Base-by-base conservation (phyloP, 2,329 filamentous ascomycete species). In the Apiospora malaysiana region DNA sequence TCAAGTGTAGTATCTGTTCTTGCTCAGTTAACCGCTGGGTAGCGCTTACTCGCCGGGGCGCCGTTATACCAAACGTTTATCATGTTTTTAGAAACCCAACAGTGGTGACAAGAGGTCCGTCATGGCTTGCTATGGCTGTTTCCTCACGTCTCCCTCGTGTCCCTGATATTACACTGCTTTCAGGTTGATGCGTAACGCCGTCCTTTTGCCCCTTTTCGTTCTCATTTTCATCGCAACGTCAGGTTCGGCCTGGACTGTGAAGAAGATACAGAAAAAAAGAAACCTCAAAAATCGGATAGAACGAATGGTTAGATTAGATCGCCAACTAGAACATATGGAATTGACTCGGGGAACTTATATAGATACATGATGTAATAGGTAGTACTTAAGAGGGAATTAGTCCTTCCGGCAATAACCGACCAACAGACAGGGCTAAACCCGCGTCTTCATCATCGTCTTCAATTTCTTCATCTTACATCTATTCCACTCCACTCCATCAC, bases 1-100 rank as follows among this genome's bases (percentile, higher is more conserved):
- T 67, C 65, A 67, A 67, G 65, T 67, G 65, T 67, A 67, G 65
- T 67, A 67, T 45, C 65, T 67, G 65, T 67, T 67, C 65, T 67
- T 67, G 65, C 65, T 67, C 40, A 46, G 65, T 46, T 67, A 46
- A 67, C 32, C 40, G 65, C 65, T 40, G 65, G 45, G 65, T 46
- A 67, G 42, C 65, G 42, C 65, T 67, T 32, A 18, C 42, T n/a
- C 7, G 14, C 37, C 21, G n/a, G 65, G 23, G 16, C 51, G 51
- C 27, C 14, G 27, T 21, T 59, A 45, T 45, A 45, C 27, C 51
- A 37, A 59, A 10, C 51, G 51, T 37, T 37, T 59, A 18, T 37
- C 16, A 21, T 37, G 37, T 37, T 59, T 37, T 59, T 59, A n/a
- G 8, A 59, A 59, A 59, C 5, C 27, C 27, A n/a, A 63, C 18